Evolutionary conservation across 805 yeast species (phyloP).

Genomic region (Maudiozyma saulgeensis): DNA sequence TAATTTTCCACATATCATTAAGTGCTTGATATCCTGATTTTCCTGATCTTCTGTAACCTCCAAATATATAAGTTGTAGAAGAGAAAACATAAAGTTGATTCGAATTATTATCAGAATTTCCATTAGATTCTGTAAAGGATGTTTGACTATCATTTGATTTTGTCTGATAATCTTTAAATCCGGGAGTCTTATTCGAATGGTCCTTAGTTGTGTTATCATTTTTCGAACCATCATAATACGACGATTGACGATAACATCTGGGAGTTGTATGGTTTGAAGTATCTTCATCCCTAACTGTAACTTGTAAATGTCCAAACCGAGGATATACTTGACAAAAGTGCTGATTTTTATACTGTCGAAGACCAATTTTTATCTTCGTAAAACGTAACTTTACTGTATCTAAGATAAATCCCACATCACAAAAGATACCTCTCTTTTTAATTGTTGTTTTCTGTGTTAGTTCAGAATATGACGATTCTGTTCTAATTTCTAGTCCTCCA

Average conservation of each 20-base stretch:
- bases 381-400: conserved; percentile 45
- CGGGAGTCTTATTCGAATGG: background rate
- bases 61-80: conserved; percentile 32
- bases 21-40: conserved; percentile 27
- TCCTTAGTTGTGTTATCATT: too few relatives aligned
- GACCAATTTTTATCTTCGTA: conserved; percentile 34
- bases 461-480: conserved; percentile 21
- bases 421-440: conserved; percentile 38
- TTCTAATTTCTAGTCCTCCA: conserved; percentile 55
- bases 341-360: conserved; percentile 15
- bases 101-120: background rate
- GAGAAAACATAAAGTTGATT: background rate
- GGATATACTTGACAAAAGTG: conserved; percentile 7
- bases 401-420: conserved; percentile 48
- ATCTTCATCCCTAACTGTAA: conserved; percentile 10
- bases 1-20: conserved; percentile 35
- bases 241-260: background rate
- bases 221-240: too few relatives aligned
- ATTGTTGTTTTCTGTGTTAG: conserved; percentile 27
- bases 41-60: conserved; percentile 35
- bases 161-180: background rate
- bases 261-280: background rate
- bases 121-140: background rate
- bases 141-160: background rate
- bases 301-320: conserved; percentile 34